Evolutionary conservation across 2,329 filamentous ascomycete genomes (phyloP).

Genomic region (Diaporthe helianthi): DNA sequence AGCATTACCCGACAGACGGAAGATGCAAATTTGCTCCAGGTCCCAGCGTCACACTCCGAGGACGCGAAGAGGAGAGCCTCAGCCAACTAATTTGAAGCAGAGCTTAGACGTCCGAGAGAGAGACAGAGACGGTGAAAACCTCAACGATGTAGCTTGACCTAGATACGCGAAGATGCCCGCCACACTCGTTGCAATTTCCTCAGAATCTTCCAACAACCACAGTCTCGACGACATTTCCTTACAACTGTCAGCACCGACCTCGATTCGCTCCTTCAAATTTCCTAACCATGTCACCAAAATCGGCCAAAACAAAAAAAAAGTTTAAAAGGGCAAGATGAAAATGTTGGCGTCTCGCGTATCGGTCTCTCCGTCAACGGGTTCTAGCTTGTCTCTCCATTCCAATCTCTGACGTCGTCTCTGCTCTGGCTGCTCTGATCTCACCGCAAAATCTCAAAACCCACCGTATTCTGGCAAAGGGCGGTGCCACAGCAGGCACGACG

Average conservation of each 20-base stretch:
- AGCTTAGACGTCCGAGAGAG: constrained; percentile 6
- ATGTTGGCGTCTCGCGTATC: constrained; percentile 25
- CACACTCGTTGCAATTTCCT: constrained; percentile 32
- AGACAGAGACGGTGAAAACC: constrained; percentile 6
- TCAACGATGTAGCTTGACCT: constrained; percentile 28
- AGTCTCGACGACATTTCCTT: constrained; percentile 36
- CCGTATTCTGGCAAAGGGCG: neutral
- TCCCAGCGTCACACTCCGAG: constrained; percentile 62
- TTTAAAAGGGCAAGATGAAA: constrained; percentile 28
- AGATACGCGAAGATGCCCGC: constrained; percentile 31
- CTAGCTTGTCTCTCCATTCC: constrained; percentile 7
- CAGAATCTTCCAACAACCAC: constrained; percentile 23
- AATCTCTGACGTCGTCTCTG: neutral
- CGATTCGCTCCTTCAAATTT: constrained; percentile 41
- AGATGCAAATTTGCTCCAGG: constrained; percentile 76
- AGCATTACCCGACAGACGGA: constrained; percentile 77
- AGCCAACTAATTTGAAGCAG: constrained; percentile 34
- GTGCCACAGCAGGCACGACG: neutral
- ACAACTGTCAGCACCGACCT: constrained; percentile 38
- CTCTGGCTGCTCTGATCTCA: constrained; percentile 1
- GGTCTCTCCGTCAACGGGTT: constrained; percentile 19
- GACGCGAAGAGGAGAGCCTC: constrained; percentile 52
- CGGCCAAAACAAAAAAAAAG: constrained; percentile 32
- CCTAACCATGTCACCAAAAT: constrained; percentile 25
- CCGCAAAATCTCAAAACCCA: neutral